Evolutionary conservation across 2,329 filamentous ascomycete species (phyloP), one percentile per base, ranked within the genome.

Genomic region (Fusarium sp.): DNA sequence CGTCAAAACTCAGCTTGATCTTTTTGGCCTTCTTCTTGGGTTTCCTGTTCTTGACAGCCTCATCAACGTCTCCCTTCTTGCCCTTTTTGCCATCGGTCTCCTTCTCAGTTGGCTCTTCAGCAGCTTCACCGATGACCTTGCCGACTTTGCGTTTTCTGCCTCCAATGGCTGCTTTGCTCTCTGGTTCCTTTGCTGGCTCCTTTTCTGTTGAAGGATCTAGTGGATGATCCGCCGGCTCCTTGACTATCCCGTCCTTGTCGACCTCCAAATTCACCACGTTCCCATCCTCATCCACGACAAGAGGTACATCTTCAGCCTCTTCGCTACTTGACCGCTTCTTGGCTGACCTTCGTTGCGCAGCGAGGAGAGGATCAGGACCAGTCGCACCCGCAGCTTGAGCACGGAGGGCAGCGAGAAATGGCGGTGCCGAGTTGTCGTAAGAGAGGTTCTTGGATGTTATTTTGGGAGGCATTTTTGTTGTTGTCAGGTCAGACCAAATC

Each of bases 251-350:
- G 69, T 88, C 85, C 52, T 81, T 80, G 62, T 82, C 83, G 6
- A 88, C 80, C 20, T 88, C 71, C 77, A 90, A 75, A 83, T 82
- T 56, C 33, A 92, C 88, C 33, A 92, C 88, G 64, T 94, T 92
- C 59, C 91, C 93, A 6, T 89, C 86, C 80, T 95, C 93, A 75
- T 96, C 90, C 5, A 97, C 90, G 61, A 94, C 91, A 0, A 94
- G 87, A 0, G 94, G 94, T 59, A 88, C 92, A 81, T 96, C 94
- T 76, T 96, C 94, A 14, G 92, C 93, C 69, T 95, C 91, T 45
- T 92, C 92, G 75, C 92, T 91, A 68, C 85, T 89, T 18, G 89
- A 90, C 39, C 87, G 87, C 83, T 85, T 88, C 83, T 86, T 88
- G 67, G 78, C 82, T 58, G 86, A 84, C n/a, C 89, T 84, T 3